A percentile compares a stretch with the other conserved stretches of the same genome.
These are phyloP conservation scores for Lentinula detonsa DNA, from an alignment of 768 basidiomycete species.

Conservation along the genomic window DNA sequence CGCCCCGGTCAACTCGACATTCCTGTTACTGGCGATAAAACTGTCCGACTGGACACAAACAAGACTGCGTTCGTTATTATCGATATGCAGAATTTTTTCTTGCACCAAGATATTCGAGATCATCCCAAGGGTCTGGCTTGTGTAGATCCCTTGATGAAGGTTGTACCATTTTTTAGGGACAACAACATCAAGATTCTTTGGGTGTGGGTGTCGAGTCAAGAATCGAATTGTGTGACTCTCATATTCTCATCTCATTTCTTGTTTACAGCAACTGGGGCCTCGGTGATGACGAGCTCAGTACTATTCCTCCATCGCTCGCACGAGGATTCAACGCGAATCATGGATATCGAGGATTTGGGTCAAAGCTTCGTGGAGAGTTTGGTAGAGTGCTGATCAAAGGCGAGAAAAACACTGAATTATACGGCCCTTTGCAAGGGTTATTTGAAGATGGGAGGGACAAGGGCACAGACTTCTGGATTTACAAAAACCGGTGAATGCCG, in stretches of 20 bases:
- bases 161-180: conserved; percentile 42
- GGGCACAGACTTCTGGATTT: conserved; percentile 66
- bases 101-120: conserved; percentile 51
- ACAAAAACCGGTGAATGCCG: conserved; percentile 52
- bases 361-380: conserved; percentile 44
- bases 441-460: conserved; percentile 43
- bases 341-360: conserved; percentile 43
- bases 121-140: conserved; percentile 54
- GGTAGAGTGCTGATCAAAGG: conserved; percentile 56
- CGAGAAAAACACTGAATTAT: conserved; percentile 51
- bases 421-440: conserved; percentile 54
- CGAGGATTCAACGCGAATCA: conserved; percentile 44
- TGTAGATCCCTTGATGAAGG: conserved; percentile 47
- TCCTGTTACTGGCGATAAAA: conserved; percentile 44
- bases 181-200: conserved; percentile 55
- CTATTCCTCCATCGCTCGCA: conserved; percentile 52
- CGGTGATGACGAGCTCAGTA: conserved; percentile 53
- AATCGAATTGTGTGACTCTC: too few species aligned
- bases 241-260: neutral
- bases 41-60: conserved; percentile 42
- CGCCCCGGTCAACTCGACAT: conserved; percentile 44
- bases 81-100: conserved; percentile 74
- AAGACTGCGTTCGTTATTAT: conserved; percentile 57
- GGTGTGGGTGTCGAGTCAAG: conserved; percentile 36
- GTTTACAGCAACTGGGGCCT: conserved; percentile 60